These are phyloP conservation scores for Xylaria cubensis DNA, from an alignment of 495 filamentous ascomycete species.

Conservation along the genomic window DNA sequence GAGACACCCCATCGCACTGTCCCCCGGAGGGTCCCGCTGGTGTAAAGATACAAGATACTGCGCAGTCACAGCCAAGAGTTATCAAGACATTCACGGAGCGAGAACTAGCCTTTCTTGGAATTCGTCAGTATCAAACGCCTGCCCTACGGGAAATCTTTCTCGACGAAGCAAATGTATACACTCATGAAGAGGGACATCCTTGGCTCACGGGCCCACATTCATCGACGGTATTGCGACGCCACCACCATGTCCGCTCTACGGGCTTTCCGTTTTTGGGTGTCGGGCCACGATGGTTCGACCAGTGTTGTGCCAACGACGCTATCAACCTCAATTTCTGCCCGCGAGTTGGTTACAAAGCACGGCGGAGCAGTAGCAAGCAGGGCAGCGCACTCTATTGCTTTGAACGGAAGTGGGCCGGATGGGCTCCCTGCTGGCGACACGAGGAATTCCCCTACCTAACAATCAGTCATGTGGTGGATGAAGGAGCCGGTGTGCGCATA, in stretches of 20 bases:
- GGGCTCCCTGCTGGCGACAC: constrained; percentile 62
- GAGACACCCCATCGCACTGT: constrained; percentile 57
- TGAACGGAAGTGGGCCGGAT: constrained; percentile 42
- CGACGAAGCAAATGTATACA: constrained; percentile 60
- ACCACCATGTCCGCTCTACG: constrained; percentile 54
- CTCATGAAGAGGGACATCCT: constrained; percentile 58
- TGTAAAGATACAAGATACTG: constrained; percentile 38
- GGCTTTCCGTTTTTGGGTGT: constrained; percentile 61
- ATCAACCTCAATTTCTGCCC: constrained; percentile 53
- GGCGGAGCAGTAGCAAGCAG: constrained; percentile 26
- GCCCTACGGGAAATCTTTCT: constrained; percentile 60
- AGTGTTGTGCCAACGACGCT: constrained; percentile 56
- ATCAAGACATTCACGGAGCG: constrained; percentile 61
- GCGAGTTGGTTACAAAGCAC: constrained; percentile 46
- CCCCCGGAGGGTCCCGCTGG: constrained; percentile 60
- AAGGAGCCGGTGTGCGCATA: constrained; percentile 60
- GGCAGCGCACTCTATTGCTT: background rate
- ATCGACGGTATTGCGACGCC: constrained; percentile 47
- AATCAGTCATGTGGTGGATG: constrained; percentile 61
- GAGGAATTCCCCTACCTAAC: constrained; percentile 63
- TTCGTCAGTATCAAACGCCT: constrained; percentile 65
- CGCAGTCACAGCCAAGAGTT: constrained; percentile 53
- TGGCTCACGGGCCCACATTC: constrained; percentile 56
- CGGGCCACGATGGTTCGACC: constrained; percentile 60
- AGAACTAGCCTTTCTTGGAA: constrained; percentile 62